phyloP scores from a whole-genome alignment of 177 flowering plant genomes.

The Telopea speciosissima region DNA sequence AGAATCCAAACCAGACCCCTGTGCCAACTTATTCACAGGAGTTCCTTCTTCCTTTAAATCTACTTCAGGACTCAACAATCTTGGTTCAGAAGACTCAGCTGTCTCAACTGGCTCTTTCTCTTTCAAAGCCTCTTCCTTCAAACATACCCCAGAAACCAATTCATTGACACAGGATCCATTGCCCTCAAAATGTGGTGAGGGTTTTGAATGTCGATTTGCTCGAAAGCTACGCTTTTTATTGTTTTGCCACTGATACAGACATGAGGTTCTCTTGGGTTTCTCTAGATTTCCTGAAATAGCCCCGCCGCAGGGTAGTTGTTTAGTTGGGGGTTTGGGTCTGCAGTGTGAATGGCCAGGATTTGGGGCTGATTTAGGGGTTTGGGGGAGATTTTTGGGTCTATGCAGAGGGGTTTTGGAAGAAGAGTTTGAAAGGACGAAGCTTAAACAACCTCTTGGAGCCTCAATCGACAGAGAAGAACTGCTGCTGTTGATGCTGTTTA shows the following conservation, averaged over 20 bases:
- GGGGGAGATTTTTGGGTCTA: slow-evolving; percentile 15
- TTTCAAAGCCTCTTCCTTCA: neutral
- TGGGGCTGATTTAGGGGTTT: slow-evolving; percentile 46
- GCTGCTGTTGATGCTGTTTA: slow-evolving; percentile 15
- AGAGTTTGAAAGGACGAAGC: slow-evolving; percentile 47
- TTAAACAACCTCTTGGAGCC: slow-evolving; percentile 50
- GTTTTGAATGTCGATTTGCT: neutral
- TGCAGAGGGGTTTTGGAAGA: slow-evolving; percentile 19
- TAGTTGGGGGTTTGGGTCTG: slow-evolving; percentile 19
- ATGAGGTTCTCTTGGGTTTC: slow-evolving; percentile 17
- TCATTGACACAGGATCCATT: neutral
- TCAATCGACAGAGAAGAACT: slow-evolving; percentile 36
- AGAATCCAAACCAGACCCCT: slow-evolving; percentile 25
- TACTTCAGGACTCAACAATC: neutral
- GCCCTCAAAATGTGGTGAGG: slow-evolving; percentile 1
- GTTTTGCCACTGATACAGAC: slow-evolving; percentile 21
- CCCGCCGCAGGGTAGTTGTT: slow-evolving; percentile 14
- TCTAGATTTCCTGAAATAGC: slow-evolving; percentile 10
- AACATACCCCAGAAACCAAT: slow-evolving; percentile 10
- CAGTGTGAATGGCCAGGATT: slow-evolving; percentile 14
- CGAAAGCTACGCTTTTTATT: slow-evolving; percentile 19
- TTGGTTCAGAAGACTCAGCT: slow-evolving; percentile 17
- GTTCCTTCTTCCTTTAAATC: slow-evolving; percentile 23
- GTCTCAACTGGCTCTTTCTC: slow-evolving; percentile 2
- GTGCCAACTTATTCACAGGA: slow-evolving; percentile 32